These are phyloP conservation scores for Trichoderma gamsii DNA, from an alignment of 495 filamentous ascomycete genomes.

Conservation along the genomic window DNA sequence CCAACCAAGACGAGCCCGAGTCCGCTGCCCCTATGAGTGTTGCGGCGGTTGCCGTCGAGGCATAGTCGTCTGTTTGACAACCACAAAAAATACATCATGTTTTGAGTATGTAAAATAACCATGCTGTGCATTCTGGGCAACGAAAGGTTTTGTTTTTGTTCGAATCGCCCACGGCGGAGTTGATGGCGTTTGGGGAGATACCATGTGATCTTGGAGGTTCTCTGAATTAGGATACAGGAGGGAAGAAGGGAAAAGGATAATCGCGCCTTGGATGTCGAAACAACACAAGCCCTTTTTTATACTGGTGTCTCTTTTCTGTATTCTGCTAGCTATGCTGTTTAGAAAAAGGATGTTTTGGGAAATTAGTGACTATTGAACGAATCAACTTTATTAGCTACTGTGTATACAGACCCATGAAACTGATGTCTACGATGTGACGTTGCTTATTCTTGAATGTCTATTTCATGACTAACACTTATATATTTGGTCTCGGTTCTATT, in stretches of 20 bases:
- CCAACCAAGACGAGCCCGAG: conserved; percentile 33
- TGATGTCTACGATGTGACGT: neutral
- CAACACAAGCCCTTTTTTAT: conserved; percentile 3
- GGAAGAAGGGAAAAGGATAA: conserved; percentile 6
- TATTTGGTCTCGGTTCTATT: no score
- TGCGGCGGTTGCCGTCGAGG: conserved; percentile 29
- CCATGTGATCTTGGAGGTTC: conserved; percentile 15
- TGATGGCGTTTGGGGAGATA: conserved; percentile 18
- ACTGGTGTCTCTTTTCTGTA: neutral
- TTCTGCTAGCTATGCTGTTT: neutral
- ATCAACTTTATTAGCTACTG: neutral
- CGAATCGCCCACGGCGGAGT: conserved; percentile 11
- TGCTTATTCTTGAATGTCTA: neutral
- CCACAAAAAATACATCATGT: neutral
- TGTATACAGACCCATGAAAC: no score
- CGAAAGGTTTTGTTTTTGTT: neutral
- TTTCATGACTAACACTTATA: no score
- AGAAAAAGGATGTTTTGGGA: neutral
- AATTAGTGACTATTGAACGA: neutral
- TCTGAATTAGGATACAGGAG: neutral
- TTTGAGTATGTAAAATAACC: conserved; percentile 15
- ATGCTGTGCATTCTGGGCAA: conserved; percentile 14
- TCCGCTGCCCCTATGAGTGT: conserved; percentile 30
- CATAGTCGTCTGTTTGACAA: conserved; percentile 17
- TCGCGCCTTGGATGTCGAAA: neutral